Evolutionary conservation across 768 basidiomycete species (phyloP).

Genomic region (Xerocomellus dryophilus): DNA sequence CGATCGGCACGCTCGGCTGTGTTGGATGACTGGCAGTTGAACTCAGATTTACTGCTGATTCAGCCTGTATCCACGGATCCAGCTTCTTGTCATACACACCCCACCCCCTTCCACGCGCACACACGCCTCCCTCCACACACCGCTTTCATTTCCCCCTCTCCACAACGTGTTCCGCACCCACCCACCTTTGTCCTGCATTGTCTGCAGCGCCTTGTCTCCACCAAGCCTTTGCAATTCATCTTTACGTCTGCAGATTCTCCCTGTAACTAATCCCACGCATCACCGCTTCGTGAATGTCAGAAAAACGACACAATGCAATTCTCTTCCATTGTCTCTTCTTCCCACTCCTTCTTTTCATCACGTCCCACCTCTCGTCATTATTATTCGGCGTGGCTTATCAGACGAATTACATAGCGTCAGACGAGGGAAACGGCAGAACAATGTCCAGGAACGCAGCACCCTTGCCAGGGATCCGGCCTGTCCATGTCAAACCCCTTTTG

Average conservation of each 20-base stretch:
- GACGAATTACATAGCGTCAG: conserved; percentile 4
- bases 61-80: conserved; percentile 17
- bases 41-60: conserved; percentile 27
- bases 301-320: conserved; percentile 4
- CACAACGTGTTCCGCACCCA: conserved; percentile 22
- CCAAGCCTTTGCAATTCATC: conserved; percentile 4
- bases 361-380: conserved; percentile 10
- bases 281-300: neutral
- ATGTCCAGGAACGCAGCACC: conserved; percentile 13
- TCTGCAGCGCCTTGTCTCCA: conserved; percentile 21
- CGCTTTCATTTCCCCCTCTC: conserved; percentile 11
- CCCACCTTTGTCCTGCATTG: conserved; percentile 3
- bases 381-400: too few species aligned
- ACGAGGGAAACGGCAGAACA: neutral
- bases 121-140: conserved; percentile 1
- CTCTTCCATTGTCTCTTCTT: neutral
- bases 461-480: neutral
- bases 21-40: conserved; percentile 2
- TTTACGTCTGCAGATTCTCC: conserved; percentile 17
- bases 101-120: conserved; percentile 5
- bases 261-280: conserved; percentile 17
- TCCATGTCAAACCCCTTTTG: neutral
- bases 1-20: conserved; percentile 32
- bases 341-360: neutral
- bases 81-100: neutral